phyloP scores from a whole-genome alignment of 2,329 filamentous ascomycete genomes.

The Cladorrhinum sp. region DNA sequence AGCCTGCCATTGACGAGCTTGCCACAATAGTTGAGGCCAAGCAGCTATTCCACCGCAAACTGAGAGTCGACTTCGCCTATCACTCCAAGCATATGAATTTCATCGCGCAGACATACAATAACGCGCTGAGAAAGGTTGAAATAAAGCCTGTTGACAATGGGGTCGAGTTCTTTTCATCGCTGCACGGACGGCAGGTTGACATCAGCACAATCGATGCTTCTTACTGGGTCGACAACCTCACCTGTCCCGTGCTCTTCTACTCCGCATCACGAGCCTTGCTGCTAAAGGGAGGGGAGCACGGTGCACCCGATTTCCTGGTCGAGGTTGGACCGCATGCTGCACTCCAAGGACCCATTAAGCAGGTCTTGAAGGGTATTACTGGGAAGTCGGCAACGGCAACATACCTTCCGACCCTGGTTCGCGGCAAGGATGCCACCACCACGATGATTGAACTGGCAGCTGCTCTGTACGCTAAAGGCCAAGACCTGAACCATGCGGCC shows the following conservation, averaged over 20 bases:
- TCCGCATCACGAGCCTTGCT: slow-evolving; percentile 8
- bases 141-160: not conserved
- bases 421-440: not conserved
- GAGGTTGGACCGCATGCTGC: slow-evolving; percentile 38
- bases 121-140: not conserved
- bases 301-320: slow-evolving; percentile 17
- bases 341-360: slow-evolving; percentile 37
- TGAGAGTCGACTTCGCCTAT: slow-evolving; percentile 38
- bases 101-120: slow-evolving; percentile 14
- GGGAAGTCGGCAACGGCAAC: not conserved
- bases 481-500: not conserved
- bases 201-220: not conserved
- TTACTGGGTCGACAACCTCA: not conserved
- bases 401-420: not conserved
- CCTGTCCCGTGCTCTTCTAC: slow-evolving; percentile 2
- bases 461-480: not conserved
- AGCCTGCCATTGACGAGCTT: slow-evolving; percentile 29
- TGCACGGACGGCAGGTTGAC: not conserved
- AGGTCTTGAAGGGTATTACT: slow-evolving; percentile 24
- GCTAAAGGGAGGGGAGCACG: not conserved
- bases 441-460: not conserved
- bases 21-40: slow-evolving; percentile 26
- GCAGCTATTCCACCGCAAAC: slow-evolving; percentile 29
- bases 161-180: not conserved
- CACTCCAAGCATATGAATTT: slow-evolving; percentile 38